Base-by-base conservation (phyloP, 306 rosid species). In the Sechiopsis laciniata region DNA sequence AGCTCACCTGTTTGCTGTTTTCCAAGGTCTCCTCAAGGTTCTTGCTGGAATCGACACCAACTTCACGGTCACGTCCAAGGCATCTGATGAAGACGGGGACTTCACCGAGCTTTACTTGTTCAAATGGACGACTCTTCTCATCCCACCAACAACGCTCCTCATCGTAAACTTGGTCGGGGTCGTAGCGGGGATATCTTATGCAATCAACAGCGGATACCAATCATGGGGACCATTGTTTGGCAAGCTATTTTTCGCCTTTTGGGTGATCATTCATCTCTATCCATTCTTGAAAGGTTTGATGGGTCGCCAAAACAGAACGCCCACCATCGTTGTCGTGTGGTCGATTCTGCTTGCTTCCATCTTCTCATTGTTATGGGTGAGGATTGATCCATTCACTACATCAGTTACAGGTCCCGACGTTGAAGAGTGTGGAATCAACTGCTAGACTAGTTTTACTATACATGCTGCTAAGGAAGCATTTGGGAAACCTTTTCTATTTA, bases 261-360 rank as follows among this genome's bases (percentile, higher is more conserved):
- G 98, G 98, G 98, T 94, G 84, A 94, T 94, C 45, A 57, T 94
- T 57, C 98, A 94, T 85, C 84, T 94, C 9, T 94, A 94, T 46
- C 98, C 98, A 11, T 94, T 94, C 91, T 94, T 94, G 83, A 94
- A 94, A 77, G 98, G 98, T 91, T 88, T 94, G 56, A 90, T 94
- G 98, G 98, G 98, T 50, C 89, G 98, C 64, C 98, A 94, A 83
- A 94, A 94, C 79, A 71, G 98, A 54, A 94, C 96, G 0, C 98
- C 98, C 0, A 94, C 98, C 79, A 89, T 94, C 17, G 96, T 94
- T 11, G 89, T 94, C 3, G 96, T 94, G 19, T 94, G 98, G 98
- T 90, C 97, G 12, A 82, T 94, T 76, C 87, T 94, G 0, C 90
- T 94, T 52, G 98, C 98, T 13, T 94, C 98, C 20, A 94, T 94